A percentile compares a stretch with the other conserved stretches of the same genome.
Conservation (phyloP, 768 basidiomycete species). For the Pulveroboletus sp. region DNA sequence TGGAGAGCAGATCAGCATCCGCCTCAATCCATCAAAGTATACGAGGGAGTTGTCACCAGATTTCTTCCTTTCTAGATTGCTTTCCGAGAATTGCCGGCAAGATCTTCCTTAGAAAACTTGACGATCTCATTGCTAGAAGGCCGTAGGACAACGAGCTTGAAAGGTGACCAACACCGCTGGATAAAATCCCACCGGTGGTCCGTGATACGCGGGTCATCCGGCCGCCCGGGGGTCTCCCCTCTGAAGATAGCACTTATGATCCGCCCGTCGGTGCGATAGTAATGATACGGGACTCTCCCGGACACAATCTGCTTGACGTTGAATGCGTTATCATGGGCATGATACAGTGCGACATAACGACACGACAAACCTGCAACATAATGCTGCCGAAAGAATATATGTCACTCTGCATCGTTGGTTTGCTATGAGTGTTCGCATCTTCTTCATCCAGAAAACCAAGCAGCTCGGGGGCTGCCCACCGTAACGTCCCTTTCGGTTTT, state of each 20-base stretch:
- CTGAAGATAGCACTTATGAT: not conserved
- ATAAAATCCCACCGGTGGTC: too few species aligned
- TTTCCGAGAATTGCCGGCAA: not conserved
- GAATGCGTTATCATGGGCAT: not conserved
- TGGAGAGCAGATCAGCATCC: too few species aligned
- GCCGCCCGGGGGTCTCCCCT: too few species aligned
- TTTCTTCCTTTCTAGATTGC: too few species aligned
- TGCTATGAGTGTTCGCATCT: not conserved
- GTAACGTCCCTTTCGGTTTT: slow-evolving; percentile 13
- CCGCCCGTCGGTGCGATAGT: slow-evolving; percentile 1
- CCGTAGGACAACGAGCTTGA: not conserved
- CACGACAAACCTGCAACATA: slow-evolving; percentile 14
- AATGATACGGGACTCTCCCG: not conserved
- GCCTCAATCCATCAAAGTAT: too few species aligned
- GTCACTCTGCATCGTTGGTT: slow-evolving; percentile 2
- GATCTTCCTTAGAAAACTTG: not conserved
- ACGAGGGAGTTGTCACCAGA: too few species aligned
- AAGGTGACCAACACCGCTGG: not conserved
- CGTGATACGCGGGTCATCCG: too few species aligned
- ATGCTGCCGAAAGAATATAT: slow-evolving; percentile 30
- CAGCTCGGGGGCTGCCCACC: slow-evolving; percentile 42
- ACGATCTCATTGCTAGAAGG: slow-evolving; percentile 1
- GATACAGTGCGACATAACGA: not conserved
- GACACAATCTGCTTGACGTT: slow-evolving; percentile 6
- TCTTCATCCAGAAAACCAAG: slow-evolving; percentile 25